Evolutionary conservation across 805 yeast genomes (phyloP).

Genomic region (Barnettozyma pratensis): DNA sequence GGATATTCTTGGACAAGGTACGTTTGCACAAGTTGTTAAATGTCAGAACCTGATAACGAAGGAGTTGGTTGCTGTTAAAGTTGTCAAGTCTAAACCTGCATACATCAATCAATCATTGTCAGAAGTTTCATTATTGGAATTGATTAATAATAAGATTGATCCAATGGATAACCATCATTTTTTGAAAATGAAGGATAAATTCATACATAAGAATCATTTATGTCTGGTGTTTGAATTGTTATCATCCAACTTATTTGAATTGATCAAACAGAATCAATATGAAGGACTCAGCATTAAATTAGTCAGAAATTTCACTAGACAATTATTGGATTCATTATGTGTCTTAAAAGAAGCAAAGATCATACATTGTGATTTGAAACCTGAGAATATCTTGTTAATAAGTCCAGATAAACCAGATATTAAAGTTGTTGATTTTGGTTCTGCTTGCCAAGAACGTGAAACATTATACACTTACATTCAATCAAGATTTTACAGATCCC

Average conservation of each 20-base stretch:
- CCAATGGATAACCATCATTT: slow-evolving; percentile 71
- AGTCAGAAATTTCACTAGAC: slow-evolving; percentile 73
- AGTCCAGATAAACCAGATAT: slow-evolving; percentile 64
- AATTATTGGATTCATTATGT: slow-evolving; percentile 73
- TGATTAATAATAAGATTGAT: slow-evolving; percentile 66
- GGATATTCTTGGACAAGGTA: slow-evolving; percentile 92
- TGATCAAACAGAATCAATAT: slow-evolving; percentile 88
- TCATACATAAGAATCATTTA: slow-evolving; percentile 86
- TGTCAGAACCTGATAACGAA: slow-evolving; percentile 67
- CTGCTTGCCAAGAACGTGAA: slow-evolving; percentile 89
- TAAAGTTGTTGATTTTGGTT: slow-evolving; percentile 93
- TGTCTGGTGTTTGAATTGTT: slow-evolving; percentile 90
- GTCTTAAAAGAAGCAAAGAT: slow-evolving; percentile 77
- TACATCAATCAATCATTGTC: slow-evolving; percentile 86
- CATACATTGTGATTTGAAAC: slow-evolving; percentile 95
- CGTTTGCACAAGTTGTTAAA: slow-evolving; percentile 97
- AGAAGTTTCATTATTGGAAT: slow-evolving; percentile 83
- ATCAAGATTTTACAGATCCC: slow-evolving; percentile 89
- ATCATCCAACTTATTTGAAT: slow-evolving; percentile 83
- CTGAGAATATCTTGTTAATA: slow-evolving; percentile 84
- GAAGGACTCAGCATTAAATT: slow-evolving; percentile 80
- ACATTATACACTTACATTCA: slow-evolving; percentile 89
- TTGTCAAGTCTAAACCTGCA: slow-evolving; percentile 87
- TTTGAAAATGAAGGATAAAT: slow-evolving; percentile 76
- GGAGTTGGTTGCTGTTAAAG: slow-evolving; percentile 90